These are phyloP conservation scores for Endocarpon pusillum DNA, from an alignment of 495 filamentous ascomycete genomes.

Conservation along the genomic window DNA sequence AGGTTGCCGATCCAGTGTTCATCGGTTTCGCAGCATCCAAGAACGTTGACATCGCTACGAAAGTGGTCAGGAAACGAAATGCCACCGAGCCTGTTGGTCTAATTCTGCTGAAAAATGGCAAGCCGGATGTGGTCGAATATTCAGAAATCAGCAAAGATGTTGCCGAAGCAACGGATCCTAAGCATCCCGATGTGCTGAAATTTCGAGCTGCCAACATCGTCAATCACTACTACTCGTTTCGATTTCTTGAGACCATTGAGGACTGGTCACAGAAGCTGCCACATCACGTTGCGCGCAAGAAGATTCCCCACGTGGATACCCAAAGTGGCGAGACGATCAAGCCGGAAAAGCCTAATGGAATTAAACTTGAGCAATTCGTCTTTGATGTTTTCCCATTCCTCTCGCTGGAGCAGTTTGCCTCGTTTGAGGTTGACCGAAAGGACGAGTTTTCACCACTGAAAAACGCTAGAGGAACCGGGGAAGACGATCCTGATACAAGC, in stretches of 20 bases:
- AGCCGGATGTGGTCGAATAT: constrained; percentile 97
- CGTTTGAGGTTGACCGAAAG: constrained; percentile 87
- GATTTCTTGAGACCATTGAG: constrained; percentile 81
- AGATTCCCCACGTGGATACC: constrained; percentile 76
- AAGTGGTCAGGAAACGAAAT: constrained; percentile 95
- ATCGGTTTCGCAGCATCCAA: constrained; percentile 82
- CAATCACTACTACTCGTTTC: constrained; percentile 98
- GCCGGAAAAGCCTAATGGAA: constrained; percentile 85
- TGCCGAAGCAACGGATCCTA: constrained; percentile 74
- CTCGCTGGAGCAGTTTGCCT: constrained; percentile 75
- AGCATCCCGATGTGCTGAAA: constrained; percentile 68
- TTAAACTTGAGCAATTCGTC: constrained; percentile 98
- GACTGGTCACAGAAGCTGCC: constrained; percentile 71
- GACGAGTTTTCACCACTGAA: constrained; percentile 98
- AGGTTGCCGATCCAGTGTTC: constrained; percentile 90
- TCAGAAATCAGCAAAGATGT: constrained; percentile 84
- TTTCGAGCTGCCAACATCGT: constrained; percentile 98
- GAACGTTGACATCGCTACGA: constrained; percentile 90
- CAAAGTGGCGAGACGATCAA: constrained; percentile 65
- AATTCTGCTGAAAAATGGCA: constrained; percentile 87
- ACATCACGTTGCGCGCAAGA: constrained; percentile 94
- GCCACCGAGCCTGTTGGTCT: constrained; percentile 93
- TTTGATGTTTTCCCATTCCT: constrained; percentile 96
- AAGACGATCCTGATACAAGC: constrained; percentile 91
- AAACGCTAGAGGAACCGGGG: constrained; percentile 77